Base-by-base conservation (phyloP, 495 filamentous ascomycete species). In the Xylaria grammica region DNA sequence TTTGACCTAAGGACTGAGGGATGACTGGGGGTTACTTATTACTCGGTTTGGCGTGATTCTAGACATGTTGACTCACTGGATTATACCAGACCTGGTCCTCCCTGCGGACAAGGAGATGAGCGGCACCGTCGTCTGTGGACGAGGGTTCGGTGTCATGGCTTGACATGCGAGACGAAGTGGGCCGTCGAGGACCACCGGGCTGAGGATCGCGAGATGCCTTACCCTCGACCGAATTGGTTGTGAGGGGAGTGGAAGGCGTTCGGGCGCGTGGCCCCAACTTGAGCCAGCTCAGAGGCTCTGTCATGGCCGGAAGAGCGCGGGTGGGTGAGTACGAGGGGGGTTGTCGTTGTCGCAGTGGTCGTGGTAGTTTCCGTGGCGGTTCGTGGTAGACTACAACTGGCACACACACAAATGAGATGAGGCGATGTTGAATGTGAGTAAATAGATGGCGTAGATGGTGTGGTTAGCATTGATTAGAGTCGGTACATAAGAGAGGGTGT, bases 1-100 rank as follows among this genome's bases (percentile, higher is more conserved):
- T 78, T 73, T 78, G 75, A 44, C 77, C 67, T 20, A 80, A 48
- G 7, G 66, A 78, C 15, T 63, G n/a, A 15, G 19, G n/a, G 44
- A 27, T 19, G 4, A n/a, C 34, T 52, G 3, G 19, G 7, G 13
- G 26, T 62, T 15, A 62, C 36, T 27, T 46, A 10, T 24, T 19
- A n/a, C 3, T 32, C 1, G 3, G 13, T 50, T 26, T 15, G 38
- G 36, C 55, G 22, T 58, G 6, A 36, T 36, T 36, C 11, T 36
- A 36, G 22, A 8, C 50, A 20, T 32, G 50, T 24, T 8, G 42
- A 54, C 60, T 45, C 8, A 63, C 60, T 3, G 77, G 78, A 11
- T 77, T 78, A 26, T 79, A 69, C 77, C 79, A 80, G n/a, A 72
- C 62, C 22, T 63, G 64, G 15, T 75, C 70, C n/a, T 73, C 54